phyloP scores from a whole-genome alignment of 202 grass and related monocot genomes.

The Bolboschoenoplectus hybrid region DNA sequence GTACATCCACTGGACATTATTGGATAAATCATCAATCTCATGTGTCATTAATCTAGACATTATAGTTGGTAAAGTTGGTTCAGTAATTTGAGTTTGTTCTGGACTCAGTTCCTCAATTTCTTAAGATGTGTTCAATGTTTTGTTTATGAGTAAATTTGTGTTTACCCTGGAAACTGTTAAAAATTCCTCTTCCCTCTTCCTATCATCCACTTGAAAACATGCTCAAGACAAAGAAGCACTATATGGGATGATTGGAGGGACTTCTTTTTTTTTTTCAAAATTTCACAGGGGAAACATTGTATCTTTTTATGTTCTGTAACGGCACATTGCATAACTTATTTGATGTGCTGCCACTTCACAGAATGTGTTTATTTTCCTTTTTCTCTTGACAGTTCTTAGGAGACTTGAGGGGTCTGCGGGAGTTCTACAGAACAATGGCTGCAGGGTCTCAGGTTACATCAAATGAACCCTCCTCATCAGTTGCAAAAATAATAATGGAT shows the following conservation, averaged over 20 bases:
- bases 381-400: conserved; percentile 74
- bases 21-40: background rate
- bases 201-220: background rate
- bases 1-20: background rate
- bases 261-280: background rate
- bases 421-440: conserved; percentile 86
- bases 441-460: conserved; percentile 67
- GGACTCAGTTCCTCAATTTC: background rate
- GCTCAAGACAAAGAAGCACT: too few species aligned
- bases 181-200: background rate
- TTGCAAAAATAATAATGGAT: conserved; percentile 88
- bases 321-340: background rate
- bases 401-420: conserved; percentile 81
- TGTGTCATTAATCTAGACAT: background rate
- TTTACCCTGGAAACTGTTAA: background rate
- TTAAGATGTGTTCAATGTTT: background rate
- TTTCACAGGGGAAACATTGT: background rate
- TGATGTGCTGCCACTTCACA: background rate
- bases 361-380: conserved; percentile 8
- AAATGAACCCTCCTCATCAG: conserved; percentile 69
- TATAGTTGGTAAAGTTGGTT: background rate
- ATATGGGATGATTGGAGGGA: background rate
- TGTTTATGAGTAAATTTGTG: background rate
- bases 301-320: background rate
- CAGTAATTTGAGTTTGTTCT: background rate